These are phyloP conservation scores for Eucalyptus decipiens DNA, from an alignment of 345 rosid species.

Conservation along the genomic window DNA sequence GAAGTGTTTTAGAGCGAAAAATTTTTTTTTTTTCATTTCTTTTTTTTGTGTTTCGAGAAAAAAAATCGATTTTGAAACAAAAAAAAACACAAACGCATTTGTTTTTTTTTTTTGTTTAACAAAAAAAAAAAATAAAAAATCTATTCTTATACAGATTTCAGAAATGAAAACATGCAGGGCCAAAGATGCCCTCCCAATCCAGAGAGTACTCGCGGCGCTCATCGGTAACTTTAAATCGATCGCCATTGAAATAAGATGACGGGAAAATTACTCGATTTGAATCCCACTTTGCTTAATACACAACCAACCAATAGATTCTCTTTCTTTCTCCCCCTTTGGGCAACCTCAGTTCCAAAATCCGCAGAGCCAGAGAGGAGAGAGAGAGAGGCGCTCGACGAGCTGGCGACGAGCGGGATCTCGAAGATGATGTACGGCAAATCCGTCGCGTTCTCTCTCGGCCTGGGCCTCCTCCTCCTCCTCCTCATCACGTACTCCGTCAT, in stretches of 20 bases:
- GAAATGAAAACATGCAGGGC: too few species aligned
- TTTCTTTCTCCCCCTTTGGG: not conserved
- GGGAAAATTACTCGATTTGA: not conserved
- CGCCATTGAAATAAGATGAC: not conserved
- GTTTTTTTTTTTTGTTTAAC: too few species aligned
- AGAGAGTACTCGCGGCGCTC: not conserved
- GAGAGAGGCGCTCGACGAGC: not conserved
- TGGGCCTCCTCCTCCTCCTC: slow-evolving; percentile 22
- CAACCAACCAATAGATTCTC: not conserved
- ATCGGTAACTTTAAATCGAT: not conserved
- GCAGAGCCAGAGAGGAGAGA: not conserved
- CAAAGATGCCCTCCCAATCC: too few species aligned
- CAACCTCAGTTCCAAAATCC: not conserved
- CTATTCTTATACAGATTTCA: too few species aligned
- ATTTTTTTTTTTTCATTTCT: too few species aligned
- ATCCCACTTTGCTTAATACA: not conserved
- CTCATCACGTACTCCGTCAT: slow-evolving; percentile 33
- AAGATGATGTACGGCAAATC: not conserved
- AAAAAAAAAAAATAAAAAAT: too few species aligned
- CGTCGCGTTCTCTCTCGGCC: slow-evolving; percentile 6
- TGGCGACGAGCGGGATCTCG: not conserved
- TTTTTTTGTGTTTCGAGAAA: too few species aligned
- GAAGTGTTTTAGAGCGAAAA: too few species aligned
- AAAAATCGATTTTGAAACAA: too few species aligned
- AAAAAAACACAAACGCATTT: too few species aligned